Evolutionary conservation across 2,329 filamentous ascomycete species (phyloP), one percentile per base, ranked within the genome.

Genomic region (Sporothrix phasma): DNA sequence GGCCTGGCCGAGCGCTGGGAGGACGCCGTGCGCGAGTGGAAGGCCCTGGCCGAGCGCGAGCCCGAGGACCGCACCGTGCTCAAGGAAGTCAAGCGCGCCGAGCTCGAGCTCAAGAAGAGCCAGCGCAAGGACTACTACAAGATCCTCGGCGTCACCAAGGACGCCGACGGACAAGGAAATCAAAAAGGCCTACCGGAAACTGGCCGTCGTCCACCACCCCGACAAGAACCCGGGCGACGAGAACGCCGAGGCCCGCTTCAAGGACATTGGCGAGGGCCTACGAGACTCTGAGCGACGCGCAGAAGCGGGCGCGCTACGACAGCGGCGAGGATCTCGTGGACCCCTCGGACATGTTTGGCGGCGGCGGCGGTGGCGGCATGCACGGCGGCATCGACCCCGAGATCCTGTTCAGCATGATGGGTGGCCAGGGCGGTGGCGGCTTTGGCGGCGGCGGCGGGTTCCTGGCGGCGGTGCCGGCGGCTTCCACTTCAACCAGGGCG

Each of bases 81-180:
- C 61, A 92, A 89, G 75, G 94, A 99, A 71, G 85, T 97, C 51
- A 88, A 90, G 64, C 89, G 88, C 71, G 94, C 93, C 1, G 93
- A 99, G 78, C 80, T 97, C 29, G 94, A 99, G 78, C 80, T 97
- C 68, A 99, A 99, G 86, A 97, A 97, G 87, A 89, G 89, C 75
- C 89, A 93, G 77, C 84, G 94, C 67, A 99, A 99, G 77, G 94
- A 99, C 73, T 97, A 96, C 79, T 99, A 99, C 81, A 97, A 97
- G 84, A 96, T 97, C 69, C 85, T 99, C 62, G 89, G 88, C 5
- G 79, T 99, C 8, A 80, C 88, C 65, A 97, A 97, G 81, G 88
- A 92, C 67, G 92, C 92, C 43, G 84, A 84, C 46, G 91, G n/a
- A 96, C 24, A 81, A 81, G 64, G 86, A 94, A 63, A 94, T 99